Percentiles rank a stretch among this genome's conserved stretches.
Conservation (phyloP, 805 yeast species). For the Lachancea sp. region DNA sequence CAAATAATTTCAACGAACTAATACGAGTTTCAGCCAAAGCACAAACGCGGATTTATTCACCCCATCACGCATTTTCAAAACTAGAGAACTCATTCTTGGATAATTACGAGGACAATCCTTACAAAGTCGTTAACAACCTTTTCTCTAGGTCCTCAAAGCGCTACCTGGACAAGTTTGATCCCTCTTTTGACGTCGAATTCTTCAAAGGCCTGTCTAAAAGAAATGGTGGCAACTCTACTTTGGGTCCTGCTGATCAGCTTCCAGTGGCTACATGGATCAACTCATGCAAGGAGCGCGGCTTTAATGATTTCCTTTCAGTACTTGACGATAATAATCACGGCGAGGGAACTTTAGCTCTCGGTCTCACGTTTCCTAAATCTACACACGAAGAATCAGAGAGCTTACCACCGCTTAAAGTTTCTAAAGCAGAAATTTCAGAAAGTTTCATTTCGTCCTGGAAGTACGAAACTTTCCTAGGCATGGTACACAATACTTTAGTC, state of each 20-base stretch:
- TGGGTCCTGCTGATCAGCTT: conserved; percentile 16
- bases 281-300: conserved; percentile 19
- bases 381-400: conserved; percentile 7
- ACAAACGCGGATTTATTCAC: conserved; percentile 30
- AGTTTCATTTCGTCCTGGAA: conserved; percentile 39
- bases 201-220: conserved; percentile 24
- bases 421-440: conserved; percentile 34
- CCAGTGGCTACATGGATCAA: conserved; percentile 24
- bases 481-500: conserved; percentile 32
- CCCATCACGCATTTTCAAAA: conserved; percentile 33
- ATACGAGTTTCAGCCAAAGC: conserved; percentile 34
- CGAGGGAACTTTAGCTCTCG: conserved; percentile 18
- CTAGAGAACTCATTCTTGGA: conserved; percentile 37
- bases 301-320: conserved; percentile 17
- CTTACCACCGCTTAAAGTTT: conserved; percentile 32
- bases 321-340: conserved; percentile 17
- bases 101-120: conserved; percentile 37
- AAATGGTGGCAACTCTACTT: conserved; percentile 19
- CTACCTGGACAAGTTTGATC: conserved; percentile 31
- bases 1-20: conserved; percentile 30
- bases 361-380: conserved; percentile 8
- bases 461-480: conserved; percentile 34
- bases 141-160: conserved; percentile 35
- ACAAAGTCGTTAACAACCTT: conserved; percentile 30
- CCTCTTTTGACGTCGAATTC: conserved; percentile 25